Evolutionary conservation across 2,329 filamentous ascomycete genomes (phyloP).

Genomic region (Westerdykella sp.): DNA sequence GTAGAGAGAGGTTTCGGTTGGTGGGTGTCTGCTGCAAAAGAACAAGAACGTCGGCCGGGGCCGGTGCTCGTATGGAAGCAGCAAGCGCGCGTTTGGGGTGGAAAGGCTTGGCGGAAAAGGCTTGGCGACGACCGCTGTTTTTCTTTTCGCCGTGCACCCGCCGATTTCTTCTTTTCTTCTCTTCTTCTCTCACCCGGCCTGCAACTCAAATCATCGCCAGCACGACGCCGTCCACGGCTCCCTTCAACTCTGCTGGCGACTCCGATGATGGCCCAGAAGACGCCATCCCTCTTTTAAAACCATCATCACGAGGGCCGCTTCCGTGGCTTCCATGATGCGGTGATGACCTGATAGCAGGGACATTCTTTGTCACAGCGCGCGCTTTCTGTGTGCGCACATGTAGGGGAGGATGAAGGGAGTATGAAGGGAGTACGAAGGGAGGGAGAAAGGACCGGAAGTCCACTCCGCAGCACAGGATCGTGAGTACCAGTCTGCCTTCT

Average conservation of each 20-base stretch:
- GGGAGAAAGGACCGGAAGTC: too few species aligned
- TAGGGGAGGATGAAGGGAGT: too few species aligned
- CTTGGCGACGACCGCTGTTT: constrained; percentile 1
- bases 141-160: constrained; percentile 6
- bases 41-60: background rate
- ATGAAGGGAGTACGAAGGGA: too few species aligned
- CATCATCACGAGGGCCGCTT: constrained; percentile 67
- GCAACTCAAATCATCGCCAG: constrained; percentile 70
- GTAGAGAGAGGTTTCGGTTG: background rate
- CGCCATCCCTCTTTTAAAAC: constrained; percentile 67
- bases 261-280: constrained; percentile 68
- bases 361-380: constrained; percentile 34
- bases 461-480: too few species aligned
- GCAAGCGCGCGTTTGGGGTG: constrained; percentile 5
- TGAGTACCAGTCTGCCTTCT: too few species aligned
- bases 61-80: background rate
- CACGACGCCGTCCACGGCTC: constrained; percentile 36
- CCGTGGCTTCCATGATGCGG: constrained; percentile 57
- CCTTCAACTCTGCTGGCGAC: constrained; percentile 58
- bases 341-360: constrained; percentile 63
- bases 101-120: background rate
- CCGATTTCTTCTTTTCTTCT: constrained; percentile 6
- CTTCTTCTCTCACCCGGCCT: constrained; percentile 48
- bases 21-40: background rate
- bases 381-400: too few species aligned